A percentile compares a stretch with the other conserved stretches of the same genome.
These are phyloP conservation scores for Phytopythium chamaehyphon DNA, from an alignment of 352 stramenopile genomes.

Conservation along the genomic window DNA sequence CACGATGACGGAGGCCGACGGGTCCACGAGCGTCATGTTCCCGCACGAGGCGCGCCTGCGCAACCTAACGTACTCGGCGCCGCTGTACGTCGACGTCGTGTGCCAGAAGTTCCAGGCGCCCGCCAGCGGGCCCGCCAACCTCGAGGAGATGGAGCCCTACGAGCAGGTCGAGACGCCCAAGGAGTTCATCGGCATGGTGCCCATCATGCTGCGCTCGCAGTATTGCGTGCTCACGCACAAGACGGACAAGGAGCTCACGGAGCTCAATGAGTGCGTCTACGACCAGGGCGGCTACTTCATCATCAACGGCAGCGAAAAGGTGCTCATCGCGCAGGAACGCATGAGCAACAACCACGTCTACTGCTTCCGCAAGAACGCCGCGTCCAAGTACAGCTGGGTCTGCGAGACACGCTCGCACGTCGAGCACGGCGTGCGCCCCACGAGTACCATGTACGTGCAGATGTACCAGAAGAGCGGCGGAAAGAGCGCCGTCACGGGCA, in stretches of 20 bases:
- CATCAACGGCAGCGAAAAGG: conserved; percentile 97
- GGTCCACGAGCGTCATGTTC: conserved; percentile 98
- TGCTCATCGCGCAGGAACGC: conserved; percentile 99
- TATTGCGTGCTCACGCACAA: conserved; percentile 95
- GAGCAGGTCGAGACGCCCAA: conserved; percentile 85
- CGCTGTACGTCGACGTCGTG: conserved; percentile 98
- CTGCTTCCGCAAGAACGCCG: conserved; percentile 98
- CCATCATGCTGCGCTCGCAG: conserved; percentile 97
- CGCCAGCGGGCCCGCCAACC: conserved; percentile 48
- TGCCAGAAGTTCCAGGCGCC: conserved; percentile 90
- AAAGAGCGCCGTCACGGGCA: conserved; percentile 94
- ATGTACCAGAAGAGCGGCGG: conserved; percentile 97
- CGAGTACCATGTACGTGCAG: conserved; percentile 98
- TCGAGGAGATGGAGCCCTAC: conserved; percentile 87
- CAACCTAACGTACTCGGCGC: conserved; percentile 98
- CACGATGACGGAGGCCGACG: conserved; percentile 96
- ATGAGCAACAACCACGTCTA: conserved; percentile 99
- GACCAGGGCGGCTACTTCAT: conserved; percentile 99
- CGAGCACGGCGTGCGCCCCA: conserved; percentile 93
- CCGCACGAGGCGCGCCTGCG: conserved; percentile 97
- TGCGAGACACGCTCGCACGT: conserved; percentile 97
- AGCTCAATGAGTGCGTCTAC: conserved; percentile 99
- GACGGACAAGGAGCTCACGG: conserved; percentile 91
- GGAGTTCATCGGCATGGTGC: conserved; percentile 98
- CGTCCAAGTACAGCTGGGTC: conserved; percentile 95